Base-by-base conservation (phyloP, 345 rosid species). In the Iberis pinnata region DNA sequence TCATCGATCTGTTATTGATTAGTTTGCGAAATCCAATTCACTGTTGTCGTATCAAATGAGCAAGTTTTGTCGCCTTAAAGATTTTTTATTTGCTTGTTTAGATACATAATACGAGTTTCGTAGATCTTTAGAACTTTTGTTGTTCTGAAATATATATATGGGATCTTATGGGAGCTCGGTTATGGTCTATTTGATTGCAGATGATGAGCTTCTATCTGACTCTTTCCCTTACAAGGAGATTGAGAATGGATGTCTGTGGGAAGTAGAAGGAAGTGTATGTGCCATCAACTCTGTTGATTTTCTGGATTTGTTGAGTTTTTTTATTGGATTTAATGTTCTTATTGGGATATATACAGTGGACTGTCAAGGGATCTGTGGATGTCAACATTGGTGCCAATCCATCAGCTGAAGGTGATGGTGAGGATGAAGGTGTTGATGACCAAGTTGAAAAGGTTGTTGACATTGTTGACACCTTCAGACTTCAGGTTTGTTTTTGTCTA, bases 361-460 rank as follows among this genome's bases (percentile, higher is more conserved):
- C 83, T 75, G 73, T 73, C 6, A 26, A 77, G 69, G 99, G 99
- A 43, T 73, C 96, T 0, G 31, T 88, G 0, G 77, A 80, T 60
- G 84, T 93, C 2, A 49, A 93, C 74, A 93, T 82, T 40, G 99
- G 99, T 58, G 99, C 99, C 33, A 93, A 93, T 65, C 97, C 97
- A 25, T 93, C 97, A 13, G 95, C 99, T 14, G 99, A 88, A 57
- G 97, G 85, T 43, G 89, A 20, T 2, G 87, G 51, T 7, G 97
- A 74, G 0, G 98, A 83, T 8, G 99, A 93, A 56, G 83, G 89
- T 67, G 95, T 86, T 60, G 97, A 93, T 75, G 95, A 93, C 65
- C 74, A 77, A 53, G 51, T 67, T 27, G 74, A 53, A 26, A 93
- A 88, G 81, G 96, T 88, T 40, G 95, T 93, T n/a, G 97, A 93